A percentile compares a stretch with the other conserved stretches of the same genome.
Evolutionary conservation across 495 filamentous ascomycete genomes (phyloP).

Genomic region (Penicillium chermesinum): DNA sequence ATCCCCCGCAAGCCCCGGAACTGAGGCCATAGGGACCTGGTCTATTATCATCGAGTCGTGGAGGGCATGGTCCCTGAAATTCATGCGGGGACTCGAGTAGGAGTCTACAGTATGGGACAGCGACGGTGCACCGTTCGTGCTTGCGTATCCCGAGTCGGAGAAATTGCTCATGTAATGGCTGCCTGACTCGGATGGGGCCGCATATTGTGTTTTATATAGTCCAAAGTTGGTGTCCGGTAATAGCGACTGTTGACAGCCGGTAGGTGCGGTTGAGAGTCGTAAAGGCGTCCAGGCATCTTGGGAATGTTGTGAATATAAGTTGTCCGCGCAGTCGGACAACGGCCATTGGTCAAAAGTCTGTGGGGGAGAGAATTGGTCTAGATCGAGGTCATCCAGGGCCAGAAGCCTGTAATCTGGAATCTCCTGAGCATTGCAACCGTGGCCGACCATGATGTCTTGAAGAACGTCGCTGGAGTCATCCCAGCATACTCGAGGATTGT

Average conservation of each 20-base stretch:
- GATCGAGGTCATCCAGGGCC: conserved; percentile 19
- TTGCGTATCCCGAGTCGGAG: conserved; percentile 64
- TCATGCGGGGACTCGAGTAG: conserved; percentile 25
- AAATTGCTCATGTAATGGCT: conserved; percentile 45
- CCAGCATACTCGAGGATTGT: conserved; percentile 23
- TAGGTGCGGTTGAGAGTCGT: conserved; percentile 23
- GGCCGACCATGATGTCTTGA: conserved; percentile 31
- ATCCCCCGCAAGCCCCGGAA: conserved; percentile 11
- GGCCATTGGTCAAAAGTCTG: background rate
- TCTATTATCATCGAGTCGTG: conserved; percentile 17
- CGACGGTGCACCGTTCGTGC: conserved; percentile 41
- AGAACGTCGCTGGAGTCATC: conserved; percentile 30
- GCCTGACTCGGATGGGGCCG: conserved; percentile 50
- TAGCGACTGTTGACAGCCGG: conserved; percentile 17
- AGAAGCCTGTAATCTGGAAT: conserved; percentile 13
- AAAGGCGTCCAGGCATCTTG: conserved; percentile 40
- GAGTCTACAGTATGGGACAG: conserved; percentile 24
- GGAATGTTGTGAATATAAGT: background rate
- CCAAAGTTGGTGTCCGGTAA: conserved; percentile 19
- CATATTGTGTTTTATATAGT: conserved; percentile 27
- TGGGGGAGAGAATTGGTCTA: conserved; percentile 14
- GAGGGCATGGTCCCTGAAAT: conserved; percentile 21
- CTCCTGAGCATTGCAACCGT: conserved; percentile 8
- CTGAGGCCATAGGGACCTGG: conserved; percentile 6
- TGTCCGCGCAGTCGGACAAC: background rate